Evolutionary conservation across 345 rosid genomes (phyloP), one percentile per base, ranked within the genome.

Genomic region (Mercurialis annua): DNA sequence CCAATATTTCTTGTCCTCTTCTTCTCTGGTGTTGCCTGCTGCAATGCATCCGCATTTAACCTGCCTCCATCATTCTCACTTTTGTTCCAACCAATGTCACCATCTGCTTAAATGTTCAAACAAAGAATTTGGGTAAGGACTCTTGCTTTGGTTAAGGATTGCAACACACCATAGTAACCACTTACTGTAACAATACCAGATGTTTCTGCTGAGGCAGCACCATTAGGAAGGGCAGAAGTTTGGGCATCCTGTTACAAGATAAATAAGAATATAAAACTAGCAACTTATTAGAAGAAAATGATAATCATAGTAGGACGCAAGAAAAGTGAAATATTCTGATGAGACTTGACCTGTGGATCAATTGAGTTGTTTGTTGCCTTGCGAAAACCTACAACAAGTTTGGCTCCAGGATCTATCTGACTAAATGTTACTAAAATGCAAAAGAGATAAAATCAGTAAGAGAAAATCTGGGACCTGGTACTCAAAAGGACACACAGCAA

Each of bases 401-500:
- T 90, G 63, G 87, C 86, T 26, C 91, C 89, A 57, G 96, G 97
- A 75, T 87, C 91, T 74, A 84, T 84, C 67, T 87, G 88, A 70
- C 97, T 90, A 77, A 90, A 92, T 65, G 78, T 92, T 55, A 90
- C 98, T 90, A 83, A 67, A 72, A 57, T 48, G 26, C 31, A 33
- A 2, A 66, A 61, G 23, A 36, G 59, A 49, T 30, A 57, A 44
- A 73, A 46, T 23, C 4, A 47, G 64, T 31, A 40, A 55, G 59
- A 68, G 43, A 40, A 58, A 34, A 43, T 47, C 18, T 33, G 21
- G 36, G 4, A 56, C 40, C 29, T 4, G 54, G 44, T 31, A 20
- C 16, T 70, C 30, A 38, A 47, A 51, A 4, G 64, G 47, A 60
- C 47, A 66, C 51, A 66, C 34, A 26, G 0, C 14, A 57, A 31